Conservation (phyloP, 306 rosid genomes). For the Purshia tridentata region DNA sequence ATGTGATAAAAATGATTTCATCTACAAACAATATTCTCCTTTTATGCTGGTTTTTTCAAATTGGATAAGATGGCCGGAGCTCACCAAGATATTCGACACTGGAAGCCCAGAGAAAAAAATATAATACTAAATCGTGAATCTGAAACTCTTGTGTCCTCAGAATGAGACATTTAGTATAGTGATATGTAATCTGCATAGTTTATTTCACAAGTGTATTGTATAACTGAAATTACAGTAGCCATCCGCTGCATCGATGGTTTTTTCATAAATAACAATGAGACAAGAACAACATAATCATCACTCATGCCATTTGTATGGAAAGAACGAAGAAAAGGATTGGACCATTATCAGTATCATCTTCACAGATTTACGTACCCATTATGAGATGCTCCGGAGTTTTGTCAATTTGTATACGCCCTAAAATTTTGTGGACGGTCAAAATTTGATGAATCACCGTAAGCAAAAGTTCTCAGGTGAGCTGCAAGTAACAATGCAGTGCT, state of each 20-base stretch:
- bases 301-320: neutral
- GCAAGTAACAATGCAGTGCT: neutral
- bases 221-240: neutral
- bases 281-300: neutral
- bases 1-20: neutral
- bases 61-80: neutral
- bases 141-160: neutral
- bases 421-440: no score
- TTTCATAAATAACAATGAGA: neutral
- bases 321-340: neutral
- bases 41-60: neutral
- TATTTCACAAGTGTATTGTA: neutral
- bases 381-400: neutral
- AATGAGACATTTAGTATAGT: neutral
- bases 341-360: neutral
- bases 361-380: neutral
- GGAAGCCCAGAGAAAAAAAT: neutral
- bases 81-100: neutral
- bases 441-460: neutral
- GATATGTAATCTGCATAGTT: neutral
- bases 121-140: neutral
- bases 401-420: no score
- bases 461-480: neutral
- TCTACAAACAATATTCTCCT: neutral
- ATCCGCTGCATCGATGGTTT: neutral